These are phyloP conservation scores for Scheffersomyces stipitis DNA, from an alignment of 805 yeast species.

Conservation along the genomic window DNA sequence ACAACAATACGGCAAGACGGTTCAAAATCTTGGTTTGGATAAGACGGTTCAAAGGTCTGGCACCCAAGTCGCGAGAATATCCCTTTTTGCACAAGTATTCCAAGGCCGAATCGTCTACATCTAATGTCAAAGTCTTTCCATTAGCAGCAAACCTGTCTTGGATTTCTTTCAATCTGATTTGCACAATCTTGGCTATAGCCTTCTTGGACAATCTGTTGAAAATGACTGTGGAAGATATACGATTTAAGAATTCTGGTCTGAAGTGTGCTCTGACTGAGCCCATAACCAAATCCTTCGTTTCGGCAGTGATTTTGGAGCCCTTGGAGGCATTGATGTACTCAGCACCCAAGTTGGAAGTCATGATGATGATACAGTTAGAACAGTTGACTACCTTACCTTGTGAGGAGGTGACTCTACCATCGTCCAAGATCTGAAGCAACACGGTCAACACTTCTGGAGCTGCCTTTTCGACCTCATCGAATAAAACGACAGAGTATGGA, in stretches of 20 bases:
- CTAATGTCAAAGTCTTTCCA: slow-evolving; percentile 73
- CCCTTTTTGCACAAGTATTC: slow-evolving; percentile 84
- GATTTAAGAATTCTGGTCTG: slow-evolving; percentile 96
- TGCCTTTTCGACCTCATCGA: slow-evolving; percentile 98
- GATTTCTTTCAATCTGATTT: slow-evolving; percentile 79
- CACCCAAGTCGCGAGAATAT: slow-evolving; percentile 92
- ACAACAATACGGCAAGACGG: slow-evolving; percentile 81
- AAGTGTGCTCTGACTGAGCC: slow-evolving; percentile 81
- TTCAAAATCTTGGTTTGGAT: slow-evolving; percentile 88
- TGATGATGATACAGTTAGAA: slow-evolving; percentile 85
- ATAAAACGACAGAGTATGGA: slow-evolving; percentile 94
- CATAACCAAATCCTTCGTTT: slow-evolving; percentile 79
- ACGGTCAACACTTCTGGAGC: slow-evolving; percentile 97
- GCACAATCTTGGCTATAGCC: slow-evolving; percentile 90
- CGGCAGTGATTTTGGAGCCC: slow-evolving; percentile 62
- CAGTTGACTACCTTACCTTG: slow-evolving; percentile 93
- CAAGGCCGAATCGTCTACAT: slow-evolving; percentile 72
- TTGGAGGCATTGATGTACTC: slow-evolving; percentile 72
- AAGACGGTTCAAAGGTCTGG: slow-evolving; percentile 91
- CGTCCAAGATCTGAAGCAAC: slow-evolving; percentile 88
- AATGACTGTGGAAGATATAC: slow-evolving; percentile 89
- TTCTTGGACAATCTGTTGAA: slow-evolving; percentile 90
- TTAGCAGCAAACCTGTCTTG: slow-evolving; percentile 81
- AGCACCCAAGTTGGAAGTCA: slow-evolving; percentile 98
- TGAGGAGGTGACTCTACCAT: slow-evolving; percentile 93